Conservation (phyloP, 768 basidiomycete species). For the Kockovaella imperatae region DNA sequence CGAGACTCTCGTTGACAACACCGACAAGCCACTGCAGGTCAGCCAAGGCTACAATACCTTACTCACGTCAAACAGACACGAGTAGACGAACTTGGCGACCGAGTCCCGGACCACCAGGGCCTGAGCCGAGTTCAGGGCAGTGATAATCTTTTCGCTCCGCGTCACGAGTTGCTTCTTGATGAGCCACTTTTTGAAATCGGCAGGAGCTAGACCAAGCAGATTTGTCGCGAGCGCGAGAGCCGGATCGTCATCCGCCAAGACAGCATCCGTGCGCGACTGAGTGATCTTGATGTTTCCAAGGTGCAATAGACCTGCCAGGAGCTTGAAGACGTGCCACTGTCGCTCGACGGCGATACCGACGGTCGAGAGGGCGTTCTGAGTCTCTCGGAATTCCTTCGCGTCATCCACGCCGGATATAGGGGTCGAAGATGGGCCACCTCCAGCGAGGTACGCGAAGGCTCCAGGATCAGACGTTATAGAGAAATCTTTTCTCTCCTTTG, state of each 20-base stretch:
- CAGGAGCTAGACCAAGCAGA: slow-evolving; percentile 78
- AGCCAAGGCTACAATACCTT: not conserved
- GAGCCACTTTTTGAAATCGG: slow-evolving; percentile 98
- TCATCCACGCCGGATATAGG: slow-evolving; percentile 92
- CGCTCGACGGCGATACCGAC: slow-evolving; percentile 96
- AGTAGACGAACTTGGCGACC: slow-evolving; percentile 97
- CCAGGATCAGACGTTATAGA: slow-evolving; percentile 76
- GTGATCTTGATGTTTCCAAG: slow-evolving; percentile 95
- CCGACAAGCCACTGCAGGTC: slow-evolving; percentile 72
- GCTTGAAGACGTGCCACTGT: slow-evolving; percentile 89
- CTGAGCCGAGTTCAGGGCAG: slow-evolving; percentile 72
- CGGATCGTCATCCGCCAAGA: slow-evolving; percentile 73
- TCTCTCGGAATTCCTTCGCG: slow-evolving; percentile 84
- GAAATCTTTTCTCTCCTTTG: slow-evolving; percentile 90
- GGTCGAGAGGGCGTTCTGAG: slow-evolving; percentile 89
- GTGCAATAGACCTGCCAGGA: slow-evolving; percentile 86
- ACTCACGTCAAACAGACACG: slow-evolving; percentile 78
- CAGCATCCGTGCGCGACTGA: slow-evolving; percentile 69
- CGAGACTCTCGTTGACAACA: slow-evolving; percentile 92
- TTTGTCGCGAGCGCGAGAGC: slow-evolving; percentile 72
- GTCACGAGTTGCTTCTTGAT: slow-evolving; percentile 96
- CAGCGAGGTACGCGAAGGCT: slow-evolving; percentile 85
- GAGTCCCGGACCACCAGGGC: slow-evolving; percentile 91
- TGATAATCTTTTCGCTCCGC: slow-evolving; percentile 90
- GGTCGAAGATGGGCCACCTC: slow-evolving; percentile 80